Conservation (phyloP, 2,329 filamentous ascomycete species). For the Colletotrichum spinosum region DNA sequence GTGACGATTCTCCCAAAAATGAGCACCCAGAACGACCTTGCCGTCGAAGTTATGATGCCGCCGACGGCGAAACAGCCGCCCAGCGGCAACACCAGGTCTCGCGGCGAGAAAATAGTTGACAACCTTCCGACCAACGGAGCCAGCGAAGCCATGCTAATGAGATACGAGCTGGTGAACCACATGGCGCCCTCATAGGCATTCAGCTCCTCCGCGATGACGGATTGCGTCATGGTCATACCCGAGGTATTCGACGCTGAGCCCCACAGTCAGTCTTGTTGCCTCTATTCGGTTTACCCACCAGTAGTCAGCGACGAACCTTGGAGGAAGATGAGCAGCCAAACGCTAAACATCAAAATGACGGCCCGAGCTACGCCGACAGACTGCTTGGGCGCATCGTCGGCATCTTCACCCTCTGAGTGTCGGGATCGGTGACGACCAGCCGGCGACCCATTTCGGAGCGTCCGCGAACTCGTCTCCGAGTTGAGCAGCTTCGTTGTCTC, state of each 20-base stretch:
- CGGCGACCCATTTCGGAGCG: conserved; percentile 27
- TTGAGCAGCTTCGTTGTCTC: conserved; percentile 37
- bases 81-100: conserved; percentile 72
- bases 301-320: conserved; percentile 58
- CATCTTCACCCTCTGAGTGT: conserved; percentile 29
- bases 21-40: conserved; percentile 70
- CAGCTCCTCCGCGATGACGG: conserved; percentile 79
- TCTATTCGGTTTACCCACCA: too few species aligned
- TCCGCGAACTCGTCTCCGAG: conserved; percentile 32
- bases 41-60: conserved; percentile 71
- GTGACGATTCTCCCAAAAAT: conserved; percentile 75
- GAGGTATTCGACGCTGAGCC: conserved; percentile 75
- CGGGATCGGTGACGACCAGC: conserved; percentile 16
- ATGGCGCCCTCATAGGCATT: conserved; percentile 78
- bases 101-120: conserved; percentile 78
- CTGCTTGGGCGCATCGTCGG: conserved; percentile 37
- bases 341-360: conserved; percentile 61
- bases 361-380: conserved; percentile 48
- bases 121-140: conserved; percentile 79
- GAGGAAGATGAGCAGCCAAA: conserved; percentile 69
- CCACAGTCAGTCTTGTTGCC: too few species aligned
- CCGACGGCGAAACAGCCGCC: conserved; percentile 70
- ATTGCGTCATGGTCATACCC: conserved; percentile 85
- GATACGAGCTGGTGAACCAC: conserved; percentile 85
- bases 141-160: conserved; percentile 71